phyloP scores from a whole-genome alignment of 2,329 filamentous ascomycete species.

The Ampelomyces quisqualis region DNA sequence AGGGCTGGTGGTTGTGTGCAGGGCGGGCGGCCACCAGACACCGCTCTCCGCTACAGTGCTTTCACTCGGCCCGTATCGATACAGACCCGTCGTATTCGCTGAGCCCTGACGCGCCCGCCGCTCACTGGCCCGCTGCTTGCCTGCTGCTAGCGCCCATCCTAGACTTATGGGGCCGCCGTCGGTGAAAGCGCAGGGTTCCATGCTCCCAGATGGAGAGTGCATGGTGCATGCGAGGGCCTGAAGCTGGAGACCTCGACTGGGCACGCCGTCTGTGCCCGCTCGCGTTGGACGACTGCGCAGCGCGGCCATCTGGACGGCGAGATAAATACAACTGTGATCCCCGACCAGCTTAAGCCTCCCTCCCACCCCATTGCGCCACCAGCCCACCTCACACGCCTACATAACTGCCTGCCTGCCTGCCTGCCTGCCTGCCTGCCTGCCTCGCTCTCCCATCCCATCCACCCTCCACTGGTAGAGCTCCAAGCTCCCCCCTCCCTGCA shows the following conservation, averaged over 20 bases:
- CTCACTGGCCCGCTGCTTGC: conserved; percentile 31
- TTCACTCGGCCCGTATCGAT: conserved; percentile 15
- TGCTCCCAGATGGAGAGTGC: conserved; percentile 28
- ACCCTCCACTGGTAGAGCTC: conserved; percentile 10
- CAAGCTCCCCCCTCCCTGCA: conserved; percentile 27
- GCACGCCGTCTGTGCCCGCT: conserved; percentile 29
- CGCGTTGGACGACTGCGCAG: conserved; percentile 31
- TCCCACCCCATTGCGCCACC: conserved; percentile 20
- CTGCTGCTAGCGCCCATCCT: conserved; percentile 31
- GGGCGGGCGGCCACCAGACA: conserved; percentile 19
- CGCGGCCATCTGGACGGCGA: conserved; percentile 22
- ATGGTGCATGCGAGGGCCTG: conserved; percentile 27
- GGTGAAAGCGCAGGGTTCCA: conserved; percentile 33
- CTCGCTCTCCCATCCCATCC: conserved; percentile 4
- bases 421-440: conserved; percentile 1
- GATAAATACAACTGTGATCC: conserved; percentile 35
- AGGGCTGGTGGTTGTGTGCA: conserved; percentile 23
- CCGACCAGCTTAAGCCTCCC: conserved; percentile 28
- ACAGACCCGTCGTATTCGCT: conserved; percentile 21
- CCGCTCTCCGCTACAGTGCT: conserved; percentile 28
- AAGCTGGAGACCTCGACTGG: conserved; percentile 34
- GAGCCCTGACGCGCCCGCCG: conserved; percentile 23
- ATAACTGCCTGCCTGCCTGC: conserved; percentile 14
- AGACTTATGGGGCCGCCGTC: conserved; percentile 36
- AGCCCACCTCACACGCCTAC: conserved; percentile 10